Conservation (phyloP, 2,329 filamentous ascomycete genomes). For the Paracoccidioides brasiliensis region DNA sequence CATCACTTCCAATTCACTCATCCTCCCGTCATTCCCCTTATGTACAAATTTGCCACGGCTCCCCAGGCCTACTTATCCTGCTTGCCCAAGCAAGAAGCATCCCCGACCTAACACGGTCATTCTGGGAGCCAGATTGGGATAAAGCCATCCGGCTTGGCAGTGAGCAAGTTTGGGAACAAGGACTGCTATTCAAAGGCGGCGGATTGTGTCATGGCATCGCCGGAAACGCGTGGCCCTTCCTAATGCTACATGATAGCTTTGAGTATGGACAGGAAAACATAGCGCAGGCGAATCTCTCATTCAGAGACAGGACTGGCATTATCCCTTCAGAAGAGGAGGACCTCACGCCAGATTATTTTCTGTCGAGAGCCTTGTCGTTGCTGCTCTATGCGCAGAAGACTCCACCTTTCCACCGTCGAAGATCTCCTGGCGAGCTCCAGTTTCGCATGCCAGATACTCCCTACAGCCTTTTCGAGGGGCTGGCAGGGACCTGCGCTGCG, state of each 20-base stretch:
- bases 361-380: slow-evolving; percentile 26
- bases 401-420: slow-evolving; percentile 21
- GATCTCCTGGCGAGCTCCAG: slow-evolving; percentile 9
- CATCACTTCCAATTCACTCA: slow-evolving; percentile 21
- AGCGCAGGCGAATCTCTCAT: slow-evolving; percentile 14
- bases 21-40: slow-evolving; percentile 18
- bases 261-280: slow-evolving; percentile 19
- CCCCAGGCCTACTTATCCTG: slow-evolving; percentile 26
- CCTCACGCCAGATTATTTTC: slow-evolving; percentile 24
- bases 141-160: slow-evolving; percentile 21
- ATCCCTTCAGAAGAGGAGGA: slow-evolving; percentile 6
- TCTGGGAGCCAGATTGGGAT: slow-evolving; percentile 30
- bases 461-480: slow-evolving; percentile 28
- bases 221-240: slow-evolving; percentile 30
- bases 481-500: slow-evolving; percentile 28
- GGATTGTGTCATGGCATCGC: slow-evolving; percentile 30
- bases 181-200: slow-evolving; percentile 29
- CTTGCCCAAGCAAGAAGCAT: slow-evolving; percentile 23
- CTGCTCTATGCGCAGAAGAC: slow-evolving; percentile 27
- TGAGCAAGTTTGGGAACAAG: slow-evolving; percentile 29
- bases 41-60: slow-evolving; percentile 32
- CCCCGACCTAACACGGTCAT: slow-evolving; percentile 13
- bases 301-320: slow-evolving; percentile 10
- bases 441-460: slow-evolving; percentile 31
- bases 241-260: slow-evolving; percentile 25